These are phyloP conservation scores for Pholiota adiposa DNA, from an alignment of 1,284 basidiomycete genomes.

Conservation along the genomic window DNA sequence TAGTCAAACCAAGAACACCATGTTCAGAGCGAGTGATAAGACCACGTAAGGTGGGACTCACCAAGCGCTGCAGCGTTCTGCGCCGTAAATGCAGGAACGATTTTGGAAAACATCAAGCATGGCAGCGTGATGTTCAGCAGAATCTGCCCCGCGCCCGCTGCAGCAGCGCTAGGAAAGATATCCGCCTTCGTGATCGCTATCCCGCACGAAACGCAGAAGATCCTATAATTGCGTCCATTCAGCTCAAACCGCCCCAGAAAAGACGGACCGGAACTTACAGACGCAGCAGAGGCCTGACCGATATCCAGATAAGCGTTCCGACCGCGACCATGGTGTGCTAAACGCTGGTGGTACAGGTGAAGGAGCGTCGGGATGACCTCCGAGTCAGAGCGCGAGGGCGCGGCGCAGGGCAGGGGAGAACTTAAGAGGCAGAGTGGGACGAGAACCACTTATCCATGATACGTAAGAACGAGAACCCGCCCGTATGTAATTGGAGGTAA, in stretches of 20 bases:
- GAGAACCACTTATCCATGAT: not conserved
- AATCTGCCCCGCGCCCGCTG: slow-evolving; percentile 62
- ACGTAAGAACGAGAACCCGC: not conserved
- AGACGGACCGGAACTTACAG: slow-evolving; percentile 44
- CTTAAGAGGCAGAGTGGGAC: not conserved
- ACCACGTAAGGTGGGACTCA: slow-evolving; percentile 27
- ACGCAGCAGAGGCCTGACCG: slow-evolving; percentile 60
- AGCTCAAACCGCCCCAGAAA: not conserved
- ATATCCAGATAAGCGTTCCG: slow-evolving; percentile 47
- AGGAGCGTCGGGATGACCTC: too few species aligned
- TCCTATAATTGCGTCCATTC: slow-evolving; percentile 35
- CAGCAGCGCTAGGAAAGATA: slow-evolving; percentile 61
- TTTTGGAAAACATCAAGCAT: slow-evolving; percentile 76
- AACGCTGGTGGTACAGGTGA: too few species aligned
- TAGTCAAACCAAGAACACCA: too few species aligned
- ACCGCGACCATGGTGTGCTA: slow-evolving; percentile 26
- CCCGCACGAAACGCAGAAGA: slow-evolving; percentile 57
- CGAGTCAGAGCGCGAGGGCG: too few species aligned
- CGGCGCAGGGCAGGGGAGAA: not conserved
- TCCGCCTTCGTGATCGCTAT: slow-evolving; percentile 64
- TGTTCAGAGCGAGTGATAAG: slow-evolving; percentile 1
- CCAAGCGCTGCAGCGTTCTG: slow-evolving; percentile 71
- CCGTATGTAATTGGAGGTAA: not conserved
- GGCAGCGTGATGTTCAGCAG: slow-evolving; percentile 73
- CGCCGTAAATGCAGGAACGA: slow-evolving; percentile 72